Evolutionary conservation across 768 basidiomycete genomes (phyloP).

Genomic region (Hydnomerulius pinastri): DNA sequence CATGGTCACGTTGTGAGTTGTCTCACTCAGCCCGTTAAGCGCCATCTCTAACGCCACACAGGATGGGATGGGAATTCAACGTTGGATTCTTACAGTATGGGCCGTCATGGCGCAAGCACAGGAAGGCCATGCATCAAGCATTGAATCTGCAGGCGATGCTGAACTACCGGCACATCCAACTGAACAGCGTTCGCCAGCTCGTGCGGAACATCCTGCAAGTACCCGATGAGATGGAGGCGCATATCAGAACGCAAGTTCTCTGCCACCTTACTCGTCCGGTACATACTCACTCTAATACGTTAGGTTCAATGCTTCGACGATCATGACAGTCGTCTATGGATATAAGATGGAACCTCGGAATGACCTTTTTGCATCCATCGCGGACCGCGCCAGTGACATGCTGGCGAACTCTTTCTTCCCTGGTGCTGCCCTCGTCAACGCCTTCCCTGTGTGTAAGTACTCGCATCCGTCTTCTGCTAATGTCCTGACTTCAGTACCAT

Average conservation of each 20-base stretch:
- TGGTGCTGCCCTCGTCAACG: conserved; percentile 33
- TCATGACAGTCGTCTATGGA: conserved; percentile 36
- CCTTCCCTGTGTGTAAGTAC: conserved; percentile 30
- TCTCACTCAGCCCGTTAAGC: neutral
- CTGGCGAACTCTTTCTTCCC: conserved; percentile 30
- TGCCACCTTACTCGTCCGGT: neutral
- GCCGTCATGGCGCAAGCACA: conserved; percentile 38
- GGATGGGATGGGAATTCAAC: conserved; percentile 43
- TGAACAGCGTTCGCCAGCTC: conserved; percentile 32
- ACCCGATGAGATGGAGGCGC: conserved; percentile 29
- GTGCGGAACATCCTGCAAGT: conserved; percentile 28
- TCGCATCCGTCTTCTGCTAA: too few relatives aligned
- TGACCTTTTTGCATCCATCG: conserved; percentile 33
- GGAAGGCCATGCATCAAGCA: conserved; percentile 39
- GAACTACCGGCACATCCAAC: conserved; percentile 34
- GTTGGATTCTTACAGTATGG: conserved; percentile 38
- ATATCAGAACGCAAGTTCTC: conserved; percentile 21
- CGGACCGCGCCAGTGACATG: conserved; percentile 32
- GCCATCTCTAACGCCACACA: neutral
- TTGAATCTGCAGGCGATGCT: conserved; percentile 32
- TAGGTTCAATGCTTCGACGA: conserved; percentile 32
- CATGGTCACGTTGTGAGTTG: conserved; percentile 22
- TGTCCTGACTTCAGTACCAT: too few relatives aligned
- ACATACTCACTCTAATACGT: neutral
- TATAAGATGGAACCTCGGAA: conserved; percentile 33